Base-by-base conservation (phyloP, 2,329 filamentous ascomycete species). In the Talaromyces sp. region DNA sequence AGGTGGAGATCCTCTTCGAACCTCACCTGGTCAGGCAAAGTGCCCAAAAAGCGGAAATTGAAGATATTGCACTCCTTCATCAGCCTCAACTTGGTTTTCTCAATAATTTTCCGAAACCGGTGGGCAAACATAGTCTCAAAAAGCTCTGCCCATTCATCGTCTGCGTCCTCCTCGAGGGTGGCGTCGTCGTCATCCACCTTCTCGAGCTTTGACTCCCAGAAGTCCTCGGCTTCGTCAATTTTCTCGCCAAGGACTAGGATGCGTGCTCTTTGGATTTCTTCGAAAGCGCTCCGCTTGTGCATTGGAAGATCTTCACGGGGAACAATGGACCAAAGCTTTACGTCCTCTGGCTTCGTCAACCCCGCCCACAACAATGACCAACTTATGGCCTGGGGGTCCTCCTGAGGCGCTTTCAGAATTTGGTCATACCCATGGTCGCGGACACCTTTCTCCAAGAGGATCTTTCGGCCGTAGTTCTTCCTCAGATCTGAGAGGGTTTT, bases 11-110 rank as follows among this genome's bases (percentile, higher is more conserved):
- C 22, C 9, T 57, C 61, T 5, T 57, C 39, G 9, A 62, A 62
- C 0, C 2, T 22, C 5, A 62, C 15, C 5, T 45, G 19, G 1
- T 19, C 22, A 3, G 25, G 27, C 25, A 62, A 25, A 2, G 61
- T 25, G 6, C 37, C 49, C 49, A 62, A 22, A 27, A 62, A 62
- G 10, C 50, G 61, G 50, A 62, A 62, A n/a, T 62, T 56, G 17
- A 19, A 56, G 7, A 62, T 35, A 13, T 43, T 62, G 19, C 1
- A 56, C 3, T 62, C 49, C 13, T 47, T 62, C 61, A 62, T 62
- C n/a, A 62, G 61, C 9, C 49, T 17, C 49, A 62, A 54, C 33
- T 62, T 62, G 17, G 37, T 22, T 3, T 37, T 22, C 22, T 47
- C 9, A 25, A 62, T 17, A 1, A 35, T 19, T 11, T 0, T 4